Evolutionary conservation across 1,284 basidiomycete genomes (phyloP).

Genomic region (Rhizoctonia solani): DNA sequence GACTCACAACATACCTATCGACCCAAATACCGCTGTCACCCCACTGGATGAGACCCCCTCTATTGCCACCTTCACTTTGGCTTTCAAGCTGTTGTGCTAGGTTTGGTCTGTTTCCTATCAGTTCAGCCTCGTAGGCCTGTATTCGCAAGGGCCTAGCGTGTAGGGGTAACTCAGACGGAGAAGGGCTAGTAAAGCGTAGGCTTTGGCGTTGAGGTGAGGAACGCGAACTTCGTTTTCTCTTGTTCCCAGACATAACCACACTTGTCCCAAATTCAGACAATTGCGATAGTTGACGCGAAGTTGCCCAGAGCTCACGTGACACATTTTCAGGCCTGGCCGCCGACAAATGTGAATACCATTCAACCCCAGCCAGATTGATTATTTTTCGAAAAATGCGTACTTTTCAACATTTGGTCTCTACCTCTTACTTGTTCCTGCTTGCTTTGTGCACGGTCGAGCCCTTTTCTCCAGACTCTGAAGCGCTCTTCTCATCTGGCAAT

Average conservation of each 20-base stretch:
- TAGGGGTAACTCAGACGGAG: background rate
- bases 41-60: conserved; percentile 45
- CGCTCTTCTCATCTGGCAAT: background rate
- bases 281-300: no score
- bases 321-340: no score
- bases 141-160: conserved; percentile 44
- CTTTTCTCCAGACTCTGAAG: background rate
- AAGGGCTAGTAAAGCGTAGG: background rate
- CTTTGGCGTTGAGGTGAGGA: background rate
- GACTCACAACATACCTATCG: conserved; percentile 61
- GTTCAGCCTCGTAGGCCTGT: conserved; percentile 69
- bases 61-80: conserved; percentile 47
- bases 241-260: background rate
- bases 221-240: conserved; percentile 8
- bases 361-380: no score
- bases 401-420: background rate
- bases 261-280: background rate
- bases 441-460: background rate
- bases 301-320: no score
- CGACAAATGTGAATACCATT: no score
- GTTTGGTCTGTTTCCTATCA: conserved; percentile 57
- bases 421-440: background rate
- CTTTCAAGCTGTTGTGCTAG: conserved; percentile 52
- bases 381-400: background rate
- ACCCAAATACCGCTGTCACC: conserved; percentile 51